Percentiles rank a stretch among this genome's conserved stretches.
Conservation (phyloP, 1,284 basidiomycete species). For the Trametes pubescens region DNA sequence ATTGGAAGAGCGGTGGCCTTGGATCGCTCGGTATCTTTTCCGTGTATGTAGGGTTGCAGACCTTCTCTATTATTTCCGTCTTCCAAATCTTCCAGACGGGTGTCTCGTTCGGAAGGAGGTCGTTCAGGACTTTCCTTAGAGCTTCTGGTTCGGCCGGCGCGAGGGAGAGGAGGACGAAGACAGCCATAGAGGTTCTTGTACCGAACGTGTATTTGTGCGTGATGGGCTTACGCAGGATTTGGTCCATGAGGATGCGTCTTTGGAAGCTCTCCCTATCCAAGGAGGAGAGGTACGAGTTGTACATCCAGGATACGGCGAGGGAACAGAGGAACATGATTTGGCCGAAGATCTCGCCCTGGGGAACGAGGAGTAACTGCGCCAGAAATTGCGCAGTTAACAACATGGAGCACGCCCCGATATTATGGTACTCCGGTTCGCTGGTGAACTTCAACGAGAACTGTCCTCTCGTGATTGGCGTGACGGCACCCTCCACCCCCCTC, state of each 20-base stretch:
- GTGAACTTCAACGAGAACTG: constrained; percentile 20
- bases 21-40: background rate
- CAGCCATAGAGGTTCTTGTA: constrained; percentile 25
- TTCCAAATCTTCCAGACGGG: constrained; percentile 23
- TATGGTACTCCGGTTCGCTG: constrained; percentile 21
- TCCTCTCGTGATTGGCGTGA: constrained; percentile 24
- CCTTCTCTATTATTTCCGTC: constrained; percentile 7
- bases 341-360: constrained; percentile 28
- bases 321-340: constrained; percentile 31
- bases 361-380: constrained; percentile 29
- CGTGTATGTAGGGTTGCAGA: background rate
- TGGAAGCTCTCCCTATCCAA: constrained; percentile 28
- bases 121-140: constrained; percentile 19
- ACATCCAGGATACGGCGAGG: constrained; percentile 30
- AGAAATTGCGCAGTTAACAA: constrained; percentile 31
- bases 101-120: constrained; percentile 26
- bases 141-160: constrained; percentile 3
- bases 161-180: constrained; percentile 26
- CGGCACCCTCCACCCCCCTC: constrained; percentile 21
- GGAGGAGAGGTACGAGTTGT: constrained; percentile 28
- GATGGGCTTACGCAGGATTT: background rate
- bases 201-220: constrained; percentile 22
- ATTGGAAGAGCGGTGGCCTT: background rate
- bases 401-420: constrained; percentile 25
- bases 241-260: constrained; percentile 15